These are phyloP conservation scores for Lipomyces lipofer DNA, from an alignment of 805 yeast species.

Conservation along the genomic window DNA sequence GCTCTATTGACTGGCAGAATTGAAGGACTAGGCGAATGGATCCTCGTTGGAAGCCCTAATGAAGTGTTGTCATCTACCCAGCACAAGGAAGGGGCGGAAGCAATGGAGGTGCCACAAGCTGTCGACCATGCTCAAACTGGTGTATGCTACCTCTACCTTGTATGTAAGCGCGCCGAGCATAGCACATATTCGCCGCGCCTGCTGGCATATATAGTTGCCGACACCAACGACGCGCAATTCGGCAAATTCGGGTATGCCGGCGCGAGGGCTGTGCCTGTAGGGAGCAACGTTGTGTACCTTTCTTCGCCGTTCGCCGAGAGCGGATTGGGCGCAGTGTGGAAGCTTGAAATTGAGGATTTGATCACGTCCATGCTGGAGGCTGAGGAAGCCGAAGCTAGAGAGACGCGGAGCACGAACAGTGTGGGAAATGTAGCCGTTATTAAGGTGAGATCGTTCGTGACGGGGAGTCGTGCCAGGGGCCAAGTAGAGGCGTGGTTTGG, in stretches of 20 bases:
- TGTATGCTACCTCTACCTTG: constrained; percentile 41
- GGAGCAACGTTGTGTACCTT: constrained; percentile 37
- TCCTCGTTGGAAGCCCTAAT: constrained; percentile 24
- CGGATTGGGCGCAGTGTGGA: constrained; percentile 53
- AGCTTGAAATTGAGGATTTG: constrained; percentile 32
- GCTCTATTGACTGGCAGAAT: constrained; percentile 21
- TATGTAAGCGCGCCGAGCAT: constrained; percentile 7
- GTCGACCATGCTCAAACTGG: constrained; percentile 39
- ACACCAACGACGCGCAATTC: constrained; percentile 30
- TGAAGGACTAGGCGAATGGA: constrained; percentile 27
- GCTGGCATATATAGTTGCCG: constrained; percentile 30
- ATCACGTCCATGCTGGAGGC: background rate
- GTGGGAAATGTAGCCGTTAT: constrained; percentile 9
- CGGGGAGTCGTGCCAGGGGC: constrained; percentile 9
- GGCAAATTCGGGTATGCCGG: constrained; percentile 43
- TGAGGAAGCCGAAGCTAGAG: background rate
- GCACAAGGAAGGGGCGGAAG: too few species aligned
- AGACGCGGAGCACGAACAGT: background rate
- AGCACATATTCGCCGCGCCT: constrained; percentile 29
- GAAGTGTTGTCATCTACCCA: too few species aligned
- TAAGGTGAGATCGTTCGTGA: constrained; percentile 4
- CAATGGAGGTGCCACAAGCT: too few species aligned
- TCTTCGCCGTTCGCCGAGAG: constrained; percentile 47
- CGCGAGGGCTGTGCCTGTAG: constrained; percentile 13
- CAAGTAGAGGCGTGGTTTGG: constrained; percentile 27